Evolutionary conservation across 305 asterid species (phyloP), one percentile per base, ranked within the genome.

Genomic region (Striga hermonthica): DNA sequence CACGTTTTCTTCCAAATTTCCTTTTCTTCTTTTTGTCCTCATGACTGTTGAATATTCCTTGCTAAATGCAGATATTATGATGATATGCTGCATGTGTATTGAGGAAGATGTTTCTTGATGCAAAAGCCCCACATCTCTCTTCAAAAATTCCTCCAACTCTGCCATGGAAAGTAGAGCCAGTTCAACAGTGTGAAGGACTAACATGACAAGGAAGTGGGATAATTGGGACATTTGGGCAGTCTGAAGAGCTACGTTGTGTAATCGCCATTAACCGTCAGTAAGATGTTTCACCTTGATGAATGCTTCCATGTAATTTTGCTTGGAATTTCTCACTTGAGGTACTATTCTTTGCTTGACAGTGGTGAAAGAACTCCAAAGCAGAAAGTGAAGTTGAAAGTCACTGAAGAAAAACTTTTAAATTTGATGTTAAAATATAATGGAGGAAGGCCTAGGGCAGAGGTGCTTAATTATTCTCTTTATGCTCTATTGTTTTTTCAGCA

Each of bases 341-440:
- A 65, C 60, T 35, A 60, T 59, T 60, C 49, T 73, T 52, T 79
- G 62, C 70, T 73, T 76, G 49, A 66, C 88, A 94, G 99, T 77
- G 99, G 99, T 49, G 99, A 93, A 80, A 90, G 99, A 85, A 93
- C 97, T 74, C 97, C 99, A 36, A 93, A 93, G 81, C 99, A 93
- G 83, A 93, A 93, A 76, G 99, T 93, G 84, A 93, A 93, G 80
- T 74, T 93, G 84, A 90, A 83, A 81, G 99, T 90, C 64, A 93
- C 96, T 0, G 99, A 93, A 79, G 99, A 93, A 78, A 93, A 88
- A 74, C 90, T 93, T 69, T 74, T 93, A 77, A 93, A 90, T 79
- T 81, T 93, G 86, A 93, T 90, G 97, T 76, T 93, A 69, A 90
- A 93, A 76, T 90, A 93, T 74, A 90, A 90, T 76, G 96, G 96